Conservation (phyloP, 768 basidiomycete species). For the Lentinula edodes region DNA sequence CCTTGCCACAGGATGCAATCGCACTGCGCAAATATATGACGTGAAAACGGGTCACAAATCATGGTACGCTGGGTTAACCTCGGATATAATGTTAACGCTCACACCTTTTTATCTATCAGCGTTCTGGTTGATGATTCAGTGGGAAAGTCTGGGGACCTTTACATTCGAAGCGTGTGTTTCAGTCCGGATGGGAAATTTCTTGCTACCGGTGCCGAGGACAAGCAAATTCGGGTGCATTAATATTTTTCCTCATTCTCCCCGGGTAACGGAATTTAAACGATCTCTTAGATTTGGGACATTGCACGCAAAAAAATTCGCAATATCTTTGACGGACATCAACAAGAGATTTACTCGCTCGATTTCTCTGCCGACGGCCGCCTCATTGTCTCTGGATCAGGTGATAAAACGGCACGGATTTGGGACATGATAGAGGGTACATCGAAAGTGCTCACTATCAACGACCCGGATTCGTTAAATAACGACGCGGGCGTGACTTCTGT, state of each 20-base stretch:
- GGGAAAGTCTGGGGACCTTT: conserved; percentile 61
- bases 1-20: conserved; percentile 94
- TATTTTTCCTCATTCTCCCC: neutral
- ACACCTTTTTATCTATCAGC: conserved; percentile 25
- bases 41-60: conserved; percentile 81
- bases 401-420: conserved; percentile 45
- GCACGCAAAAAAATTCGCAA: conserved; percentile 70
- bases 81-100: conserved; percentile 14
- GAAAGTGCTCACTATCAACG: conserved; percentile 44
- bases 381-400: conserved; percentile 88
- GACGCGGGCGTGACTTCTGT: conserved; percentile 74
- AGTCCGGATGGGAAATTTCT: conserved; percentile 90
- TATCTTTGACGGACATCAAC: conserved; percentile 83
- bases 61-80: conserved; percentile 41
- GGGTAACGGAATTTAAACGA: neutral
- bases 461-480: conserved; percentile 41
- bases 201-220: conserved; percentile 95
- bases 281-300: conserved; percentile 84
- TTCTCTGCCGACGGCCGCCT: conserved; percentile 83
- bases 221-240: conserved; percentile 73
- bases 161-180: conserved; percentile 84
- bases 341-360: conserved; percentile 92
- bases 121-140: conserved; percentile 58
- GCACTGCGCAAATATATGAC: conserved; percentile 93
- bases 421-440: conserved; percentile 33